Conservation (phyloP, 1,284 basidiomycete species). For the Heterobasidion parviporum region DNA sequence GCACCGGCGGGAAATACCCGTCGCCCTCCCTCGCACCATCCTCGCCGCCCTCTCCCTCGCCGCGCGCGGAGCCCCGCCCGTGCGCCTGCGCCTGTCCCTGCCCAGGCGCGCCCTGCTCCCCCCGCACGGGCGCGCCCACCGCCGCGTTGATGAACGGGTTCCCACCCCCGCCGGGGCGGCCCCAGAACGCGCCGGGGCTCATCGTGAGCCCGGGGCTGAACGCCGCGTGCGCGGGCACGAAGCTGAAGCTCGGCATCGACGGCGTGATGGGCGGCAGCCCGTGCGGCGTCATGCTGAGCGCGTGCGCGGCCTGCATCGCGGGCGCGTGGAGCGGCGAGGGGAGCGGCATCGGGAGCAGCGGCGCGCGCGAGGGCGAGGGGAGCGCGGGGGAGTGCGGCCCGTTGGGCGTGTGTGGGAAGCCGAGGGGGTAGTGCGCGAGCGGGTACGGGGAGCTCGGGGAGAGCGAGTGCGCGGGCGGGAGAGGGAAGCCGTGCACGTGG, state of each 20-base stretch:
- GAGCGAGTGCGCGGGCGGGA: constrained; percentile 24
- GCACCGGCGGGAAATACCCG: constrained; percentile 33
- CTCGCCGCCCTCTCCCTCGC: neutral
- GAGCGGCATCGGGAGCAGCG: constrained; percentile 23
- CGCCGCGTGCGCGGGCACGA: constrained; percentile 35
- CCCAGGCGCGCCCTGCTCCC: constrained; percentile 1
- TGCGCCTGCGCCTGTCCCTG: constrained; percentile 63
- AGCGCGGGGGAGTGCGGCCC: neutral
- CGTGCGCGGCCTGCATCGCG: constrained; percentile 22
- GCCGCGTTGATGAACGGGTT: constrained; percentile 60
- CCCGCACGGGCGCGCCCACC: constrained; percentile 56
- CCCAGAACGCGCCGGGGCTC: constrained; percentile 66
- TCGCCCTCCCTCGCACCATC: constrained; percentile 1
- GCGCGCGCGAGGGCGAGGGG: constrained; percentile 12
- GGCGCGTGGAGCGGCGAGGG: constrained; percentile 32
- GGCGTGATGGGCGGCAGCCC: constrained; percentile 72
- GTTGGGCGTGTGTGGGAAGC: neutral
- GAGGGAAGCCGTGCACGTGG: constrained; percentile 26
- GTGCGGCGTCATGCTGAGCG: constrained; percentile 47
- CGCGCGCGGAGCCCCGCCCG: constrained; percentile 9
- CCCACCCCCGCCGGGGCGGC: constrained; percentile 36
- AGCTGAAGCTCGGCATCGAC: constrained; percentile 72
- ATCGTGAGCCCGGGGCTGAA: constrained; percentile 65
- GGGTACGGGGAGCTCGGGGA: constrained; percentile 19
- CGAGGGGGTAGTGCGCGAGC: neutral